Evolutionary conservation across 352 stramenopile genomes (phyloP), one percentile per base, ranked within the genome.

Genomic region (Globisporangium carolinianum): DNA sequence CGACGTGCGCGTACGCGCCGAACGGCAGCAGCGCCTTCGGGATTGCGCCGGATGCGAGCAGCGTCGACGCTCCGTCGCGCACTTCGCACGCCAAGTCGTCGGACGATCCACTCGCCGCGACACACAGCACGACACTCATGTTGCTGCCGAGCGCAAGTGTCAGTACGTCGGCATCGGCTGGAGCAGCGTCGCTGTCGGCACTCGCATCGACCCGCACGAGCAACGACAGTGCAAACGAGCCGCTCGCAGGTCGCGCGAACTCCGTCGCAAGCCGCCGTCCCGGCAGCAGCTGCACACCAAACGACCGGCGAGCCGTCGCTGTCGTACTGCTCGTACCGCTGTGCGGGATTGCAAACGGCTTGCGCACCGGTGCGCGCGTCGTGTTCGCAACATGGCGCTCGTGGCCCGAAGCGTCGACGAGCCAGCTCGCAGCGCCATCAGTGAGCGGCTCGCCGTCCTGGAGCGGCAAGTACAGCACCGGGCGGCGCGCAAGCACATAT

Each of bases 351-450:
- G 54, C 57, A 41, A 89, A 91, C 15, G 79, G 79, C 37, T 91
- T 91, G 15, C 66, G 67, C 45, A 87, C 55, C 6, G 75, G 64
- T 39, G 67, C 76, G 18, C 51, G 8, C 6, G 60, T 32, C 3
- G 36, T 51, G 47, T 75, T 79, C 0, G 64, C n/a, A 10, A 55
- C 53, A 53, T 89, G 79, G 45, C 73, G 63, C 3, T 60, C 58
- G 50, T 79, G 50, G 7, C 82, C 74, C 24, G 82, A 91, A 32
- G 76, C 62, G 37, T 91, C 82, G 6, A 84, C 62, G 0, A 89
- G 58, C 52, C 58, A 55, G 38, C 51, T 57, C 6, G 15, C 49
- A 15, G 6, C 2, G 11, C 4, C 59, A 11, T 18, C 35, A 14
- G 18, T 43, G n/a, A 49, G 12, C 7, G 58, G 52, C 52, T 63